phyloP scores from a whole-genome alignment of 2,329 filamentous ascomycete genomes.

The Scopulariopsis brevicaulis region DNA sequence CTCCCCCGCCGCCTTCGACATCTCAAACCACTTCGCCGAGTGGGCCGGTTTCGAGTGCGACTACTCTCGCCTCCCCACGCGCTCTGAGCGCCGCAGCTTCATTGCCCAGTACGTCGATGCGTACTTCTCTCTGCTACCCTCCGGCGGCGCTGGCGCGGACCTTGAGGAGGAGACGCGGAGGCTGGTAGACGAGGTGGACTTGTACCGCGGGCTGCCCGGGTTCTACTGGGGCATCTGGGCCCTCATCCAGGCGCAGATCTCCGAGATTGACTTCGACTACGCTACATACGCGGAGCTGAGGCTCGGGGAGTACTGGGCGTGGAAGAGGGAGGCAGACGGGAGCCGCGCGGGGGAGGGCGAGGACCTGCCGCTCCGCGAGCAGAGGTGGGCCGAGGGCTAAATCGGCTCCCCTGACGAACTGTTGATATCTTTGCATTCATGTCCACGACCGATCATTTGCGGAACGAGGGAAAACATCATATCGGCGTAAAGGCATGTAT shows the following conservation, averaged over 20 bases:
- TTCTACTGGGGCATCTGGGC: slow-evolving; percentile 94
- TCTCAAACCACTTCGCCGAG: slow-evolving; percentile 96
- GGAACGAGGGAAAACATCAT: not conserved
- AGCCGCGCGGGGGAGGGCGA: slow-evolving; percentile 37
- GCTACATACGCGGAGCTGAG: slow-evolving; percentile 78
- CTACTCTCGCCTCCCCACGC: slow-evolving; percentile 70
- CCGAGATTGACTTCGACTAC: slow-evolving; percentile 95
- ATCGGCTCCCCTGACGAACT: not conserved
- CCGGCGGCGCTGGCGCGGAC: slow-evolving; percentile 19
- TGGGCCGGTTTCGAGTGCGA: slow-evolving; percentile 98
- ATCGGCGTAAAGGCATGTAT: slow-evolving; percentile 6
- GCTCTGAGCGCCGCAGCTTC: slow-evolving; percentile 66
- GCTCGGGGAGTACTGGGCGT: slow-evolving; percentile 85
- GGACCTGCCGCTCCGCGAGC: slow-evolving; percentile 64
- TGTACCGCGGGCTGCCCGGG: slow-evolving; percentile 79
- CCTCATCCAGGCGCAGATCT: slow-evolving; percentile 87
- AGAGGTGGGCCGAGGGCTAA: slow-evolving; percentile 58
- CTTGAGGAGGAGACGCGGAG: slow-evolving; percentile 53
- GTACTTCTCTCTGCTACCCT: slow-evolving; percentile 45
- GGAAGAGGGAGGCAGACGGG: slow-evolving; percentile 65
- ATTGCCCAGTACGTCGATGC: slow-evolving; percentile 70
- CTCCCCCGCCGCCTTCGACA: slow-evolving; percentile 88
- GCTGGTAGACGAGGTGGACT: slow-evolving; percentile 72
- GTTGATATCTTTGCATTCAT: not conserved
- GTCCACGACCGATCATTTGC: not conserved